Evolutionary conservation across 176 grass and related monocot species (phyloP).

Genomic region (Musa itinerans): DNA sequence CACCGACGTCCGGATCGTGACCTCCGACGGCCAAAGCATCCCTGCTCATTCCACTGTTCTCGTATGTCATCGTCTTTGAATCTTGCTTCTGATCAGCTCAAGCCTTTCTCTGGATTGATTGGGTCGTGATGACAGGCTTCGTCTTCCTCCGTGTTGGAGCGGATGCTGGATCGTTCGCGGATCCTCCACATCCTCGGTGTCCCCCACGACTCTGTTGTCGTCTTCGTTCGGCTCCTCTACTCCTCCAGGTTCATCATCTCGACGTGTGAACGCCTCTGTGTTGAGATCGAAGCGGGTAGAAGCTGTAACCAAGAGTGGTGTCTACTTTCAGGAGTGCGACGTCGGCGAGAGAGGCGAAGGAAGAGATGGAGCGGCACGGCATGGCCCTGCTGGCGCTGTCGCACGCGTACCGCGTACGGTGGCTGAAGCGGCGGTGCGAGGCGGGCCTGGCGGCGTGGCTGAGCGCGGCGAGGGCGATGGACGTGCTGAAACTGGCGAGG

Average conservation of each 20-base stretch:
- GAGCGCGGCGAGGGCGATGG: slow-evolving; percentile 37
- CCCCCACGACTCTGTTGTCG: slow-evolving; percentile 42
- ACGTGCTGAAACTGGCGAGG: slow-evolving; percentile 66
- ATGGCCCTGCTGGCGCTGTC: slow-evolving; percentile 65
- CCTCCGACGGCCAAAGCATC: slow-evolving; percentile 65
- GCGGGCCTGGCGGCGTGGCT: slow-evolving; percentile 38
- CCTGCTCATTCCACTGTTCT: slow-evolving; percentile 66
- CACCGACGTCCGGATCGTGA: slow-evolving; percentile 51
- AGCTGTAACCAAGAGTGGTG: too few species aligned
- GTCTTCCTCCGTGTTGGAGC: slow-evolving; percentile 67
- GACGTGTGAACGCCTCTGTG: too few species aligned
- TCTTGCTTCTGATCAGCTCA: not conserved
- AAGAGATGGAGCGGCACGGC: slow-evolving; percentile 32
- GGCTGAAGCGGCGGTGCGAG: slow-evolving; percentile 70
- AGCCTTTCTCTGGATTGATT: not conserved
- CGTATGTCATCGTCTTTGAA: slow-evolving; percentile 27
- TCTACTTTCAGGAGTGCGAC: not conserved
- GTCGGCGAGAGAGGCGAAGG: slow-evolving; percentile 16
- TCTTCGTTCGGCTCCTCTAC: slow-evolving; percentile 69
- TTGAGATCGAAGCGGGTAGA: not conserved
- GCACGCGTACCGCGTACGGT: slow-evolving; percentile 64
- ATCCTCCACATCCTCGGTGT: slow-evolving; percentile 50
- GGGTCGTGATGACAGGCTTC: slow-evolving; percentile 30
- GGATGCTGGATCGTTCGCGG: slow-evolving; percentile 45
- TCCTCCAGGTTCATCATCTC: slow-evolving; percentile 20